Base-by-base conservation (phyloP, 1,139 yeast species). In the Nadsonia commutata region DNA sequence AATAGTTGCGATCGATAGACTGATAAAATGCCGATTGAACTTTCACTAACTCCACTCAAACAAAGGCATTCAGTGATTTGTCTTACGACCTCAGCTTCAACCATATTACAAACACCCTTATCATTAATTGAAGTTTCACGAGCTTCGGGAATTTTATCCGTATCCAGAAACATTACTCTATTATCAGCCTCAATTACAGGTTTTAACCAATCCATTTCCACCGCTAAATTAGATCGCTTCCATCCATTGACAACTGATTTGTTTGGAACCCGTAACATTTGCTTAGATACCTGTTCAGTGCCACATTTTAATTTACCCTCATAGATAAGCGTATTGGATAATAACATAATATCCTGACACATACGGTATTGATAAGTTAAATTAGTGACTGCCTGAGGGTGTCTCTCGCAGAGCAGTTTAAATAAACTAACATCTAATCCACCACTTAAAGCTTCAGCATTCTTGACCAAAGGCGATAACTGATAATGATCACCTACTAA, bases 401-500 rank as follows among this genome's bases (percentile, higher is more conserved):
- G 79, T 1, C 63, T 64, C 19, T 81, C 85, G 49, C 88, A 78
- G 42, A 90, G 66, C 2, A 71, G 64, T 55, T 76, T 78, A 63
- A 90, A 90, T 44, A 93, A 63, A 1, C 96, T 85, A 40, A 69
- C 70, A 31, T 82, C 83, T n/a, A 90, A 63, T 0, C 95, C 96
- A 36, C 62, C 71, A 53, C 41, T 66, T 20, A 53, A 48, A 1
- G 71, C 74, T 38, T 68, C 68, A 0, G 80, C 74, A 45, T 54
- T 78, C 36, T 70, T 71, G 1, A 88, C 85, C 45, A 88, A 63
- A 1, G 97, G 96, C 1, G 95, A 94, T 27, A 93, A 65, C 58
- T 93, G 99, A 51, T 74, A 75, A 57, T 90, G 97, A 57, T 93
- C 99, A 4, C 99, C 99, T 9, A 93, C 97, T 47, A 90, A 68